These are phyloP conservation scores for Coriaria nepalensis DNA, from an alignment of 306 rosid species.

Conservation along the genomic window DNA sequence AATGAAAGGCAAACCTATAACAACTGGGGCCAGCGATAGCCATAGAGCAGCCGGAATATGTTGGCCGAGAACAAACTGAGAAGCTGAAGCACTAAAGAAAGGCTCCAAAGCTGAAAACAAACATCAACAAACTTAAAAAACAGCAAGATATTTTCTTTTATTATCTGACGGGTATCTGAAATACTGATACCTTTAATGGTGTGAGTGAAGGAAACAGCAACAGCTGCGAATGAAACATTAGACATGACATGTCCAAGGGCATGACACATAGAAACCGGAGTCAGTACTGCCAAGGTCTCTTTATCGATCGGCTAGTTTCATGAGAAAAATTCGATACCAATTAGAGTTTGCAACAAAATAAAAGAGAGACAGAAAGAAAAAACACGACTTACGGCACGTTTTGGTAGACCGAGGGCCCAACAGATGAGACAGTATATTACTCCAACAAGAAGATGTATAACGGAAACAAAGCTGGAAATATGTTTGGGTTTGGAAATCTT, in stretches of 20 bases:
- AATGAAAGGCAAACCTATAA: conserved; percentile 40
- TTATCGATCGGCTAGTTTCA: conserved; percentile 26
- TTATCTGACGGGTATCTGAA: too few relatives aligned
- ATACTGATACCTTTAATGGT: conserved; percentile 56
- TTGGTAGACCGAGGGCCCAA: conserved; percentile 85
- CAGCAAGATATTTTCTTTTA: too few relatives aligned
- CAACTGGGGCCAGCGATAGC: conserved; percentile 93
- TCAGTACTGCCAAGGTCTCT: conserved; percentile 54
- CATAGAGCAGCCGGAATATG: conserved; percentile 62
- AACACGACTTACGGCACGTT: conserved; percentile 64
- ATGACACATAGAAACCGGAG: conserved; percentile 83
- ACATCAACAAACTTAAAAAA: background rate
- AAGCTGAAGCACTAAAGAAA: conserved; percentile 89
- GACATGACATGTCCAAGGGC: conserved; percentile 93
- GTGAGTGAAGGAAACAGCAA: conserved; percentile 93
- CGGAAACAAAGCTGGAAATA: conserved; percentile 70
- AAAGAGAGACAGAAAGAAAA: background rate
- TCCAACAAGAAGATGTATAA: conserved; percentile 78
- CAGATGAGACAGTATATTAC: conserved; percentile 68
- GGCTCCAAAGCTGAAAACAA: conserved; percentile 74
- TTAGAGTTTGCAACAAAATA: conserved; percentile 6
- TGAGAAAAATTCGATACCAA: background rate
- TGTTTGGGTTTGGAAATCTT: too few relatives aligned
- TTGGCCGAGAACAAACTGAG: conserved; percentile 85
- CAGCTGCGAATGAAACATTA: conserved; percentile 96